phyloP scores from a whole-genome alignment of 306 rosid genomes.

The Quercus gilva region DNA sequence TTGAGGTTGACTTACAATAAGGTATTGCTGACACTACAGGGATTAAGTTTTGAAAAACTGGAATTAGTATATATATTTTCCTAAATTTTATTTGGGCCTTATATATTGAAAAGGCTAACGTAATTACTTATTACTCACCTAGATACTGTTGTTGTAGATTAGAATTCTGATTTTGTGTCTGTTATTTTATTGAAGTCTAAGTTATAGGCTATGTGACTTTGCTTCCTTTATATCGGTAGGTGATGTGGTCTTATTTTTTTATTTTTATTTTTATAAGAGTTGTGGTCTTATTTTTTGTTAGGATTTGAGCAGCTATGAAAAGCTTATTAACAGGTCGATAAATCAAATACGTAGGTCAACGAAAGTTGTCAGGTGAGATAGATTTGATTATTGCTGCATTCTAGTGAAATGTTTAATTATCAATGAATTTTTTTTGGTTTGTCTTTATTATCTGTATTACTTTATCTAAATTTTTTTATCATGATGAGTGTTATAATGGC shows the following conservation, averaged over 20 bases:
- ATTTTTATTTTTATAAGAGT: too few species aligned
- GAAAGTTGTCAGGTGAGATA: slow-evolving; percentile 68
- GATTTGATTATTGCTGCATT: slow-evolving; percentile 6
- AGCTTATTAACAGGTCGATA: slow-evolving; percentile 56
- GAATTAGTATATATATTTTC: slow-evolving; percentile 1
- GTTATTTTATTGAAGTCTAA: neutral
- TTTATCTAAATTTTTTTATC: neutral
- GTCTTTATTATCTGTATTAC: neutral
- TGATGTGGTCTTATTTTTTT: neutral
- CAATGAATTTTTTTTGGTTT: neutral
- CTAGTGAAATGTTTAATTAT: neutral
- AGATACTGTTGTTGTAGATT: neutral
- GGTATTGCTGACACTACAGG: too few species aligned
- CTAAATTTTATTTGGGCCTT: neutral
- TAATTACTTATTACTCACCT: neutral
- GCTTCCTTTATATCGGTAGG: too few species aligned
- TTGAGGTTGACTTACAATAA: too few species aligned
- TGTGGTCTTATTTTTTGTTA: too few species aligned
- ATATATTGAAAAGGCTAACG: neutral
- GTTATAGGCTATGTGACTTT: too few species aligned
- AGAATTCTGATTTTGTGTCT: slow-evolving; percentile 1
- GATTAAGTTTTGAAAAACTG: too few species aligned
- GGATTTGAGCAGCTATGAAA: slow-evolving; percentile 62
- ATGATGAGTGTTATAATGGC: neutral
- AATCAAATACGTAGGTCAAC: slow-evolving; percentile 62